Conservation (phyloP, 768 basidiomycete species). For the Amyloporia xantha region DNA sequence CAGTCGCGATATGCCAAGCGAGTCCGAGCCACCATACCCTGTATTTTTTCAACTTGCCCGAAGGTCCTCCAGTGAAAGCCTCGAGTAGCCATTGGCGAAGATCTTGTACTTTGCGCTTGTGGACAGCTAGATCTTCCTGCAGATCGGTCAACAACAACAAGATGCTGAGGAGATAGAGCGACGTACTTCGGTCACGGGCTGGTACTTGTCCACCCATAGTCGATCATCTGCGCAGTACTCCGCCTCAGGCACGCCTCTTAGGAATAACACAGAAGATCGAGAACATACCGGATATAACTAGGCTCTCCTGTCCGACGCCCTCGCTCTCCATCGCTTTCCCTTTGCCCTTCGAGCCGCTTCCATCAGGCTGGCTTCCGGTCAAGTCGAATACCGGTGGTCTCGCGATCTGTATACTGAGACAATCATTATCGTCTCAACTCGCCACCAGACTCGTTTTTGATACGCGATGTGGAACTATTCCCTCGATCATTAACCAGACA, state of each 20-base stretch:
- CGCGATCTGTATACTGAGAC: conserved; percentile 12
- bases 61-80: conserved; percentile 62
- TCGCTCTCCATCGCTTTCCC: conserved; percentile 19
- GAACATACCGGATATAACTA: neutral
- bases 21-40: conserved; percentile 42
- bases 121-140: conserved; percentile 72
- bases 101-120: conserved; percentile 72
- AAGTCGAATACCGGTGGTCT: conserved; percentile 18
- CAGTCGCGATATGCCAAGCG: conserved; percentile 1
- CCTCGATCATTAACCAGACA: no score
- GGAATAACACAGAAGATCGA: neutral
- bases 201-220: conserved; percentile 31
- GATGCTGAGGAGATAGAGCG: neutral
- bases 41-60: conserved; percentile 62
- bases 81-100: conserved; percentile 70
- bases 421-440: conserved; percentile 11
- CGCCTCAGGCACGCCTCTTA: neutral
- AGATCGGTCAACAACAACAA: neutral
- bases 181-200: conserved; percentile 23
- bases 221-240: no score
- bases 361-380: conserved; percentile 6
- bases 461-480: no score
- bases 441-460: no score
- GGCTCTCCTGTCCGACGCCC: neutral
- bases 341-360: conserved; percentile 7